phyloP scores from a whole-genome alignment of 2,329 filamentous ascomycete species.

The Tolypocladium nubicola region DNA sequence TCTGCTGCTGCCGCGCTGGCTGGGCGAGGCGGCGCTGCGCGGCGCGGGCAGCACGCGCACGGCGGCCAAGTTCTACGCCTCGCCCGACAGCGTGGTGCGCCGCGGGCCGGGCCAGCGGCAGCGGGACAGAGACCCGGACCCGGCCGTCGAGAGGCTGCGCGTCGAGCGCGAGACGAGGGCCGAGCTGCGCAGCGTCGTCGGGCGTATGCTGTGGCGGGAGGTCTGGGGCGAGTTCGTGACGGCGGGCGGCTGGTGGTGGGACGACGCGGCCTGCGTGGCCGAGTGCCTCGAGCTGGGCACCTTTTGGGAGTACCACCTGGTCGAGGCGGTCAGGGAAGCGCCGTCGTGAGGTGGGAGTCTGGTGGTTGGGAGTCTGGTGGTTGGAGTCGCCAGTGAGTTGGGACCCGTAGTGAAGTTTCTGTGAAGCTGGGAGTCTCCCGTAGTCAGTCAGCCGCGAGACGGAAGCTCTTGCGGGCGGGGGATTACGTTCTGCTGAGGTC shows the following conservation, averaged over 20 bases:
- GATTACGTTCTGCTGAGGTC: no score
- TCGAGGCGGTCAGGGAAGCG: conserved; percentile 32
- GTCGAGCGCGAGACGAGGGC: conserved; percentile 23
- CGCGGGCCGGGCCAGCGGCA: background rate
- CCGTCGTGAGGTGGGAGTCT: no score
- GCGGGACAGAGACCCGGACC: conserved; percentile 10
- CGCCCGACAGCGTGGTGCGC: conserved; percentile 18
- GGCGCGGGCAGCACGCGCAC: conserved; percentile 35
- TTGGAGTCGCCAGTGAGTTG: no score
- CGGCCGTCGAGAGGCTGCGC: conserved; percentile 9
- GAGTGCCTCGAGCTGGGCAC: conserved; percentile 46
- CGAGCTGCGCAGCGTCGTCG: conserved; percentile 41
- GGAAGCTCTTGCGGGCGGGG: no score
- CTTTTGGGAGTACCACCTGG: conserved; percentile 47
- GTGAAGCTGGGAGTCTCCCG: no score
- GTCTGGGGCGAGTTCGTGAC: conserved; percentile 46
- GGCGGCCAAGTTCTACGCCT: conserved; percentile 37
- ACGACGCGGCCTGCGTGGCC: conserved; percentile 40
- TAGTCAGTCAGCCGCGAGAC: no score
- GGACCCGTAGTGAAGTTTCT: no score
- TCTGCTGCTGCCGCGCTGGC: conserved; percentile 48
- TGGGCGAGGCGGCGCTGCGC: conserved; percentile 43
- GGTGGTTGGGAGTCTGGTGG: no score
- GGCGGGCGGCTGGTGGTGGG: conserved; percentile 50
- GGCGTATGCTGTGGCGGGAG: conserved; percentile 49